A percentile compares a stretch with the other conserved stretches of the same genome.
phyloP scores from a whole-genome alignment of 2,329 filamentous ascomycete genomes.

The Pleurostoma richardsiae region DNA sequence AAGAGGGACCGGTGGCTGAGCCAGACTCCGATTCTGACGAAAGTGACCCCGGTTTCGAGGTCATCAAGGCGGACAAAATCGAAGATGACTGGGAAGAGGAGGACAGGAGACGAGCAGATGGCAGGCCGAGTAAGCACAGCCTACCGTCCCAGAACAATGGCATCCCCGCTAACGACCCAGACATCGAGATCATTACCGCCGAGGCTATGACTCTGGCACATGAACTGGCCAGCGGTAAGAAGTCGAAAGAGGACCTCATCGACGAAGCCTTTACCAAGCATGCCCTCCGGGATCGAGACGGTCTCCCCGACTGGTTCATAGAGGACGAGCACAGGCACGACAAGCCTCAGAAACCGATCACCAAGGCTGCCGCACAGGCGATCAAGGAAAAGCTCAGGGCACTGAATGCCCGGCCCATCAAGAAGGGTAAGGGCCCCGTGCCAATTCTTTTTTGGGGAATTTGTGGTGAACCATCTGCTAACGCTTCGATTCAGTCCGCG shows the following conservation, averaged over 20 bases:
- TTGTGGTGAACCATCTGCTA: too few species aligned
- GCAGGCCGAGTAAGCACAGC: constrained; percentile 47
- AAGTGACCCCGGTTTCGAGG: constrained; percentile 49
- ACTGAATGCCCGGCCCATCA: constrained; percentile 93
- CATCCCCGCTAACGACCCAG: constrained; percentile 31
- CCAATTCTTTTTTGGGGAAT: too few species aligned
- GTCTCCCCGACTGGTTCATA: constrained; percentile 94
- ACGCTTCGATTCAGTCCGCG: constrained; percentile 53
- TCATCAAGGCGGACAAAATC: constrained; percentile 45
- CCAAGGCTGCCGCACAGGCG: constrained; percentile 79
- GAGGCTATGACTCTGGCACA: constrained; percentile 98
- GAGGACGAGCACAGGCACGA: constrained; percentile 87
- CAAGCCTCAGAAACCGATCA: constrained; percentile 81
- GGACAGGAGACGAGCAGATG: constrained; percentile 57
- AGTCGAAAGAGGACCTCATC: constrained; percentile 70
- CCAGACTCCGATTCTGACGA: constrained; percentile 19
- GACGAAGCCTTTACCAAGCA: constrained; percentile 95
- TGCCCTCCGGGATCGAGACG: constrained; percentile 84
- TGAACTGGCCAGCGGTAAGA: constrained; percentile 80
- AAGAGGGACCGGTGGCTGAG: not conserved
- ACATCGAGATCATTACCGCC: constrained; percentile 98
- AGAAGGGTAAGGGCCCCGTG: constrained; percentile 52
- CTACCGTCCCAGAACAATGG: not conserved
- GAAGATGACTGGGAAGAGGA: constrained; percentile 59
- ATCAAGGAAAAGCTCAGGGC: constrained; percentile 94